phyloP scores from a whole-genome alignment of 192 early-diverging fungal genomes.

The Backusella circina region DNA sequence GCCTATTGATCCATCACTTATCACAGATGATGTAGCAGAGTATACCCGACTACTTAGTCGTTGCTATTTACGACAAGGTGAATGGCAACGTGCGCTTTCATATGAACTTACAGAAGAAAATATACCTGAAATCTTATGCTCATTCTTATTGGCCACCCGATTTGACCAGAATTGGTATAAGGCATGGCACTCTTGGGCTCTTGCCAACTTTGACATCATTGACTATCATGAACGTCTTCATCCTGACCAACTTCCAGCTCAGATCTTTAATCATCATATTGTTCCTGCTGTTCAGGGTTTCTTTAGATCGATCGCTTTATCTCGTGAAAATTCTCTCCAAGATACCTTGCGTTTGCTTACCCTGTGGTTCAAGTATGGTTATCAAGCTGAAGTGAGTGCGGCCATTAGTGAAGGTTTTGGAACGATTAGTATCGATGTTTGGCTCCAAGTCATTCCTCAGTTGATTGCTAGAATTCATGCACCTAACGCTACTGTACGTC shows the following conservation, averaged over 20 bases:
- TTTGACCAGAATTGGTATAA: conserved; percentile 93
- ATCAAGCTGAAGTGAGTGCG: conserved; percentile 77
- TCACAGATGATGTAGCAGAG: conserved; percentile 43
- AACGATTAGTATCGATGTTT: conserved; percentile 84
- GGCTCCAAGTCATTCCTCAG: conserved; percentile 98
- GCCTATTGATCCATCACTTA: conserved; percentile 40
- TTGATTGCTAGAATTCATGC: conserved; percentile 92
- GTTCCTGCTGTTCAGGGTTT: conserved; percentile 92
- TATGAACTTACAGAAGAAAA: conserved; percentile 50
- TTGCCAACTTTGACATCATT: conserved; percentile 88
- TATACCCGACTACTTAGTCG: conserved; percentile 61
- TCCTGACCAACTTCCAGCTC: conserved; percentile 34
- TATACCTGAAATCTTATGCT: conserved; percentile 72
- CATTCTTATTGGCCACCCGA: conserved; percentile 81
- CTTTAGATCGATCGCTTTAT: conserved; percentile 89
- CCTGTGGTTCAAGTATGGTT: conserved; percentile 94
- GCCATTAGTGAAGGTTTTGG: conserved; percentile 81
- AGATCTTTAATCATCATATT: conserved; percentile 61
- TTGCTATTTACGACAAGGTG: conserved; percentile 92
- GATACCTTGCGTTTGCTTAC: conserved; percentile 92
- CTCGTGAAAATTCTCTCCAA: conserved; percentile 81
- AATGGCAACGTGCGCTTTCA: conserved; percentile 77
- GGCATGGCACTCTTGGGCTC: conserved; percentile 97
- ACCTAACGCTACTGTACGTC: conserved; percentile 67
- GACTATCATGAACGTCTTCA: conserved; percentile 65